phyloP scores from a whole-genome alignment of 2,329 filamentous ascomycete species.

The Chaetomium globosum region DNA sequence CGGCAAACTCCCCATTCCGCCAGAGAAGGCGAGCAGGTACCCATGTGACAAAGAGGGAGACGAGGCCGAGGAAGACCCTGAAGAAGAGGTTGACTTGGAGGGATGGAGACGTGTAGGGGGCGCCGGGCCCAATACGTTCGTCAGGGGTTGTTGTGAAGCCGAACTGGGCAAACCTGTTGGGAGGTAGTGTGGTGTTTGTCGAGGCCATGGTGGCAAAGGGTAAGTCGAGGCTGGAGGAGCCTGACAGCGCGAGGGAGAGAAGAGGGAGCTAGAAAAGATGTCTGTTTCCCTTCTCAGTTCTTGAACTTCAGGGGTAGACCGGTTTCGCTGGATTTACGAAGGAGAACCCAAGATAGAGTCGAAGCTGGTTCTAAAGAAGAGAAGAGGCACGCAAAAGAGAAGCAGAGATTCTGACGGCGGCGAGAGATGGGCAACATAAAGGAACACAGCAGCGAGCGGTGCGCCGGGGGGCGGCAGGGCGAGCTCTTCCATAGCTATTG shows the following conservation, averaged over 20 bases:
- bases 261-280: neutral
- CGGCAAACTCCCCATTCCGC: conserved; percentile 58
- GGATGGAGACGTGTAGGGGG: conserved; percentile 35
- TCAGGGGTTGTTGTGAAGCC: conserved; percentile 36
- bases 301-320: conserved; percentile 8
- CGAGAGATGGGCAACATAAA: conserved; percentile 16
- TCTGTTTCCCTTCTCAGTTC: conserved; percentile 1
- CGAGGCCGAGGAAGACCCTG: conserved; percentile 52
- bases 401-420: conserved; percentile 13
- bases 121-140: conserved; percentile 30
- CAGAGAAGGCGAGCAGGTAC: conserved; percentile 56
- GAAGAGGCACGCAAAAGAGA: neutral
- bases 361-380: conserved; percentile 3
- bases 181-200: conserved; percentile 10
- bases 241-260: neutral
- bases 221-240: neutral
- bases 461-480: conserved; percentile 8
- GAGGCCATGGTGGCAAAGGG: conserved; percentile 23
- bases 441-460: conserved; percentile 5
- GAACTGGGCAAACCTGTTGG: conserved; percentile 25
- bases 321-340: neutral
- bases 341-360: neutral
- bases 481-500: conserved; percentile 24
- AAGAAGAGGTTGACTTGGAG: conserved; percentile 52
- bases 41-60: conserved; percentile 51